Conservation (phyloP, 257 asterid genomes). For the Buddleja alternifolia region DNA sequence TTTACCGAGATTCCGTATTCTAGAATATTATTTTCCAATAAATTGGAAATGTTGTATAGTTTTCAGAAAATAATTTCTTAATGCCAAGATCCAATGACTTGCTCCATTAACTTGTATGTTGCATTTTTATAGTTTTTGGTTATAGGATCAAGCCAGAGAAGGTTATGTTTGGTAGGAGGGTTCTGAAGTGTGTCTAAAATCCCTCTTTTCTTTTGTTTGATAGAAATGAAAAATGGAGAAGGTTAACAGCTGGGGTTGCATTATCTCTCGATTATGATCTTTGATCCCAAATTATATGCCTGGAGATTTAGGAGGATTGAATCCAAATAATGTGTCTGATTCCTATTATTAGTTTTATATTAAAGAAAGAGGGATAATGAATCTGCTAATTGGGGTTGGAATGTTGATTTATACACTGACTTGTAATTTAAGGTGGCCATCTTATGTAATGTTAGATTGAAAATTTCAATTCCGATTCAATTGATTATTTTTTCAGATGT, state of each 20-base stretch:
- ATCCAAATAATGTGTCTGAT: too few species aligned
- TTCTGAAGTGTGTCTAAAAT: too few species aligned
- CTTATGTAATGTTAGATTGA: neutral
- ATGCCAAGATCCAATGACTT: too few species aligned
- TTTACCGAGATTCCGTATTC: too few species aligned
- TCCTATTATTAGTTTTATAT: too few species aligned
- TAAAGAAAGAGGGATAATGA: too few species aligned
- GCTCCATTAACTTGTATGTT: too few species aligned
- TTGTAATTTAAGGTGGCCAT: neutral
- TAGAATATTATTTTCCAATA: too few species aligned
- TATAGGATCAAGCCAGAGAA: neutral
- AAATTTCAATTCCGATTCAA: neutral
- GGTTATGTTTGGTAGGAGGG: neutral
- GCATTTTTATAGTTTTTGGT: too few species aligned
- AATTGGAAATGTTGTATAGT: neutral
- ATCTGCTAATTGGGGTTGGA: too few species aligned
- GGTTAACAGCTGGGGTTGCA: neutral
- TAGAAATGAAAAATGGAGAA: neutral
- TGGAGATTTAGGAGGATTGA: neutral
- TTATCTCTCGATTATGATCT: neutral
- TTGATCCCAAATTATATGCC: neutral
- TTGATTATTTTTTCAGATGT: conserved; percentile 38
- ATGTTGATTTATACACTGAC: neutral
- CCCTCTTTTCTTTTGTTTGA: neutral
- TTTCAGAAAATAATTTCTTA: neutral